phyloP scores from a whole-genome alignment of 2,329 filamentous ascomycete genomes.

The Falciphora oryzae region DNA sequence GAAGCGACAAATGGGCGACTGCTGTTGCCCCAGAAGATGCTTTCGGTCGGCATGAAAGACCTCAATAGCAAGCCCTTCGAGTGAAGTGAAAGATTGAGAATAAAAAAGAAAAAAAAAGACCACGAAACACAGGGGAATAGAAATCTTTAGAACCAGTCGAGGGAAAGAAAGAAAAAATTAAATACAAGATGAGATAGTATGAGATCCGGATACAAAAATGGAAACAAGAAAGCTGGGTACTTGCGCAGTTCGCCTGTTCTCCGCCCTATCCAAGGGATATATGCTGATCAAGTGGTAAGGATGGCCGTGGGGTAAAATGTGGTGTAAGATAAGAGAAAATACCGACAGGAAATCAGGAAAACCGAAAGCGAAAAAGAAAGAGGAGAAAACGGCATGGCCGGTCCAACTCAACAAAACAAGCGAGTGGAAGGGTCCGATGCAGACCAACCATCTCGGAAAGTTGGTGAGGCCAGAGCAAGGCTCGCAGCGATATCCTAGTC shows the following conservation, averaged over 20 bases:
- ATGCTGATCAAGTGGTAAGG: neutral
- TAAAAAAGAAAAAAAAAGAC: neutral
- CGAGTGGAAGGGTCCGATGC: neutral
- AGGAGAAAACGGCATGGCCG: neutral
- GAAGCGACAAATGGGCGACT: neutral
- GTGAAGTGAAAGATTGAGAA: neutral
- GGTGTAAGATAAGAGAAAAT: neutral
- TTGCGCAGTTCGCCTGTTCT: slow-evolving; percentile 3
- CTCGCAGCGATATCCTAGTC: neutral
- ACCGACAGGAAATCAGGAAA: neutral
- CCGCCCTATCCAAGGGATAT: slow-evolving; percentile 2
- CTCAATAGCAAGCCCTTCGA: neutral
- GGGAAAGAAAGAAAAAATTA: neutral
- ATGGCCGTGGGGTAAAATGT: neutral
- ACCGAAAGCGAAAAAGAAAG: neutral
- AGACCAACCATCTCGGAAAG: neutral
- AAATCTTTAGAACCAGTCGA: neutral
- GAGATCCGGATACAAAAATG: neutral
- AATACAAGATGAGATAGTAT: neutral
- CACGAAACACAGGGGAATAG: neutral
- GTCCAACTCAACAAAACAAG: neutral
- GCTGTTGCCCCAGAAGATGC: neutral
- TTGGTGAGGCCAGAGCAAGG: neutral
- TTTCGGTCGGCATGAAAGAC: neutral
- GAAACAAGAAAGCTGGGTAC: neutral